These are phyloP conservation scores for Penicillium waksmanii DNA, from an alignment of 495 filamentous ascomycete species.

Conservation along the genomic window DNA sequence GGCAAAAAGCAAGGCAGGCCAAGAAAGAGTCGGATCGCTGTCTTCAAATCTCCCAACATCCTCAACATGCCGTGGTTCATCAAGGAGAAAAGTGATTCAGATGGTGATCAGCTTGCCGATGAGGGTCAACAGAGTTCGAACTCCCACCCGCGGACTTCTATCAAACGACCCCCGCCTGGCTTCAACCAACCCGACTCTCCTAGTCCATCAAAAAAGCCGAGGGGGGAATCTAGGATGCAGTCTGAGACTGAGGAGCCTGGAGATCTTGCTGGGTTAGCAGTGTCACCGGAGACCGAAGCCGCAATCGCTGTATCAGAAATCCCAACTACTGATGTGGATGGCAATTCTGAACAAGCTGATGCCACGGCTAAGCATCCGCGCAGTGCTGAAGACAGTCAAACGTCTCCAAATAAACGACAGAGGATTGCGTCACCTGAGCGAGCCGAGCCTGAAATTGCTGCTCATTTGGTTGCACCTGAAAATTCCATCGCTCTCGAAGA, in stretches of 20 bases:
- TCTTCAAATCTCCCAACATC: conserved; percentile 53
- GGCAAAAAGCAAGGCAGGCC: conserved; percentile 54
- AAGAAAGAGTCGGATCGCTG: conserved; percentile 49
- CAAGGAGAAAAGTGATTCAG: conserved; percentile 5
- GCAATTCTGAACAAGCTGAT: background rate
- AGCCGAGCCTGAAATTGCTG: background rate
- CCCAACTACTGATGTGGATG: background rate
- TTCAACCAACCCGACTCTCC: background rate
- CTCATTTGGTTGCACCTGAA: background rate
- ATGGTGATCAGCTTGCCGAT: background rate
- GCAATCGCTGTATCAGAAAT: background rate
- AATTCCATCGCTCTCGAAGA: background rate
- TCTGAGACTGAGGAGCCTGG: background rate
- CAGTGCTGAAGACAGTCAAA: background rate
- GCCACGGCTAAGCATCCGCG: background rate
- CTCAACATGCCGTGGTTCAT: conserved; percentile 44
- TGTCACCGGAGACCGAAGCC: background rate
- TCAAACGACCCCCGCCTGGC: background rate
- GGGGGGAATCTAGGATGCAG: background rate
- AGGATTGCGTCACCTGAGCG: conserved; percentile 9
- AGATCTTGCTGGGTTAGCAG: background rate
- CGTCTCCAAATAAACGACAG: conserved; percentile 10
- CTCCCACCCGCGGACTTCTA: background rate
- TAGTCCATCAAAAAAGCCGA: background rate
- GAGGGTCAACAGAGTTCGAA: background rate